Evolutionary conservation across 306 rosid species (phyloP).

Genomic region (Ammopiptanthus mongolicus): DNA sequence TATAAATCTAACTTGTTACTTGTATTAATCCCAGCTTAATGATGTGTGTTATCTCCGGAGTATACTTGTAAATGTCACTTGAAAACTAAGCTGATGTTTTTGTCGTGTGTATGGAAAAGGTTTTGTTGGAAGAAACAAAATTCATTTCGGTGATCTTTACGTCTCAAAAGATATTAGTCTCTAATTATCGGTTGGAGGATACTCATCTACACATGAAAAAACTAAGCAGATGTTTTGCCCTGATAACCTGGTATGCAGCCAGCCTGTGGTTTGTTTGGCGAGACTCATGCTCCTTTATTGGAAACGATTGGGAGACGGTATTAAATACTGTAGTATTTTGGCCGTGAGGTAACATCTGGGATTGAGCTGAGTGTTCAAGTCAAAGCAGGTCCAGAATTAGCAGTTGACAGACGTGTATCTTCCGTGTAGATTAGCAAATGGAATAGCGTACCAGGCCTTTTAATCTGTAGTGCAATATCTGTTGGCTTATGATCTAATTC

Average conservation of each 20-base stretch:
- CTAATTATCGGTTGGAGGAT: no score
- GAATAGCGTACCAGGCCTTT: not conserved
- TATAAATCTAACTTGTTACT: not conserved
- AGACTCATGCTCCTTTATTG: not conserved
- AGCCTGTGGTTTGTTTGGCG: not conserved
- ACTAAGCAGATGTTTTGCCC: not conserved
- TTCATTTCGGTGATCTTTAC: no score
- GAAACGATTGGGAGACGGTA: not conserved
- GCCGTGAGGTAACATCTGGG: not conserved
- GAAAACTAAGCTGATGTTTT: not conserved
- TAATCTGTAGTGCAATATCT: not conserved
- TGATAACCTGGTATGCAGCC: not conserved
- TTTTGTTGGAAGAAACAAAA: no score
- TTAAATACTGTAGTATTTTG: not conserved
- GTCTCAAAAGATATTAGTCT: no score
- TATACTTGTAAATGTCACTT: not conserved
- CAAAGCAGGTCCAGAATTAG: not conserved
- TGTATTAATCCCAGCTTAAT: not conserved
- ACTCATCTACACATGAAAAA: no score
- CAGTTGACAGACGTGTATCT: not conserved
- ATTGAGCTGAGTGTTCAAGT: not conserved
- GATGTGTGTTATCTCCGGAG: not conserved
- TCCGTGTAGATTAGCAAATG: not conserved
- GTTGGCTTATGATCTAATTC: not conserved
- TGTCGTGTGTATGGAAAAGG: no score